Conservation (phyloP, 305 asterid genomes). For the Rubia tinctorum region DNA sequence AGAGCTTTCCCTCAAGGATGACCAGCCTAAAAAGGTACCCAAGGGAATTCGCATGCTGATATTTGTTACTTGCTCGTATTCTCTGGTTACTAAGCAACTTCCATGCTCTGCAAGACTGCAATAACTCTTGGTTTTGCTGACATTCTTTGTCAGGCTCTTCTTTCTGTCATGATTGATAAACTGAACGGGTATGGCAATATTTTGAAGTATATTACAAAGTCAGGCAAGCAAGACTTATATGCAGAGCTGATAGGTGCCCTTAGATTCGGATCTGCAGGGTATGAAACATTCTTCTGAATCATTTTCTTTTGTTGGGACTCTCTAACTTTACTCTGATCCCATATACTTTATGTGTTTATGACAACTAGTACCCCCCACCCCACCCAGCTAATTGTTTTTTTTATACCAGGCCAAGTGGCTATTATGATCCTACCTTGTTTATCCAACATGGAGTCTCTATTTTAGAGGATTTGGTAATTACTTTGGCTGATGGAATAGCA, state of each 20-base stretch:
- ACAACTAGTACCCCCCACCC: constrained; percentile 7
- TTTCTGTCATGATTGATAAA: constrained; percentile 48
- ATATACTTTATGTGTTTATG: background rate
- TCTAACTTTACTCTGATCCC: background rate
- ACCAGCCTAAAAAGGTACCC: constrained; percentile 60
- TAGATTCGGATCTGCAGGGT: constrained; percentile 79
- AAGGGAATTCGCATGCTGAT: constrained; percentile 4
- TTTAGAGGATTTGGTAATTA: constrained; percentile 88
- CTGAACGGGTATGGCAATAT: constrained; percentile 57
- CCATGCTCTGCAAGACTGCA: constrained; percentile 2
- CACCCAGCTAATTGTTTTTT: constrained; percentile 13
- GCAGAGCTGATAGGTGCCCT: constrained; percentile 75
- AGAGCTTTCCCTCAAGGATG: constrained; percentile 55
- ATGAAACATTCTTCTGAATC: constrained; percentile 5
- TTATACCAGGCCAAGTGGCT: constrained; percentile 58
- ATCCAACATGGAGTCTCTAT: constrained; percentile 68
- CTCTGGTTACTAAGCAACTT: background rate
- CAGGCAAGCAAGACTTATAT: constrained; percentile 80
- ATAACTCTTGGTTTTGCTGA: constrained; percentile 12
- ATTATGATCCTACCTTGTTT: constrained; percentile 61
- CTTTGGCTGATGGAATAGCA: constrained; percentile 90
- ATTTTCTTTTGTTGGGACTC: background rate
- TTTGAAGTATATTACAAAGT: constrained; percentile 65
- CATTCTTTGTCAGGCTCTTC: constrained; percentile 51
- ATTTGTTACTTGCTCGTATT: background rate